Evolutionary conservation across 345 rosid species (phyloP).

Genomic region (Cardamine chenopodiifolia): DNA sequence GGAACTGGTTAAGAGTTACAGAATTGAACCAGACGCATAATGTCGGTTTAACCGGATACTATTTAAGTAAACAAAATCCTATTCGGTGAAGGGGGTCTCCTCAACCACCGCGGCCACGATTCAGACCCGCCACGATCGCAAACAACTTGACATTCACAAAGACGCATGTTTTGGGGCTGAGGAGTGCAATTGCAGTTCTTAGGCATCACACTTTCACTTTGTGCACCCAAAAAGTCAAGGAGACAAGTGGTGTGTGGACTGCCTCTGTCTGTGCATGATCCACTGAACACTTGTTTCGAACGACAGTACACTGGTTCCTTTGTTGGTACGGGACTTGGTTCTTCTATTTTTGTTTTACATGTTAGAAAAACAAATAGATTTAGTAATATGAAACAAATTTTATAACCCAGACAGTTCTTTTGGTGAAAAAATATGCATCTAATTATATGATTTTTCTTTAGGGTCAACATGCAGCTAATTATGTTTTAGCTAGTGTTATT

Average conservation of each 20-base stretch:
- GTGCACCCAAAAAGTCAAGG: conserved; percentile 12
- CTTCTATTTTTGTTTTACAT: not conserved
- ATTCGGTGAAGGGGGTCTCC: too few species aligned
- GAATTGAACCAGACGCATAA: too few species aligned
- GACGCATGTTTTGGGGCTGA: conserved; percentile 15
- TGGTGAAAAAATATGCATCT: not conserved
- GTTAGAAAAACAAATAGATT: not conserved
- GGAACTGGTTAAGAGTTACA: too few species aligned
- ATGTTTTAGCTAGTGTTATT: not conserved
- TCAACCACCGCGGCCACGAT: too few species aligned
- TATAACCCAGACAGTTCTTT: not conserved
- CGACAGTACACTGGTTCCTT: not conserved
- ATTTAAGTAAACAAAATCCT: too few species aligned
- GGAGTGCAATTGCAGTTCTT: conserved; percentile 33
- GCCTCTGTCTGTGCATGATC: conserved; percentile 38
- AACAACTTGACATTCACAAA: conserved; percentile 32
- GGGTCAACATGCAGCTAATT: not conserved
- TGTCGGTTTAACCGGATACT: too few species aligned
- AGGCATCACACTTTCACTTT: conserved; percentile 30
- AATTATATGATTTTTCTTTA: not conserved
- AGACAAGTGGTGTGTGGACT: conserved; percentile 19
- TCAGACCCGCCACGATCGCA: not conserved
- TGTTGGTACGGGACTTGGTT: not conserved
- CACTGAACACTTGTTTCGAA: conserved; percentile 22
- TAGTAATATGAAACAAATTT: not conserved